Conservation (phyloP, 2,329 filamentous ascomycete species). For the Myriangium duriaei region DNA sequence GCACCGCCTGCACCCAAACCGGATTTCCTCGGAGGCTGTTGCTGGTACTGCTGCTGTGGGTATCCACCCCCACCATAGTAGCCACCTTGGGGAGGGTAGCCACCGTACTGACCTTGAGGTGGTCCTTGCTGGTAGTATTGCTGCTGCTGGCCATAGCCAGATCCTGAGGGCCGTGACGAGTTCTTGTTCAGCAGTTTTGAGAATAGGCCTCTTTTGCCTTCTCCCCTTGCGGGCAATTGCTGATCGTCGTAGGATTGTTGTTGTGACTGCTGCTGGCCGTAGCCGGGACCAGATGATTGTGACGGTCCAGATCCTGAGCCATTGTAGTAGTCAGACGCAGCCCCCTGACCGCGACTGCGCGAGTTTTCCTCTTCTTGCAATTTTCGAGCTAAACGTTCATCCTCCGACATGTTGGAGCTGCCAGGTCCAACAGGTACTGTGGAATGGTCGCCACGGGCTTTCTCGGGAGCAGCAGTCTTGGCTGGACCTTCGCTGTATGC, state of each 20-base stretch:
- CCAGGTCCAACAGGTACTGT: background rate
- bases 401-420: slow-evolving; percentile 41
- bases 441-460: slow-evolving; percentile 1
- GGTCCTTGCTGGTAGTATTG: slow-evolving; percentile 19
- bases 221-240: slow-evolving; percentile 23
- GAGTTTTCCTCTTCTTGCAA: slow-evolving; percentile 77
- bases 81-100: slow-evolving; percentile 21
- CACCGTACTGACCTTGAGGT: slow-evolving; percentile 14
- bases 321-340: slow-evolving; percentile 37
- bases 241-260: slow-evolving; percentile 20
- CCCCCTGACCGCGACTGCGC: slow-evolving; percentile 30
- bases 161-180: slow-evolving; percentile 13
- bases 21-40: slow-evolving; percentile 31
- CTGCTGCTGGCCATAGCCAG: slow-evolving; percentile 14
- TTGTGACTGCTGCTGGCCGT: slow-evolving; percentile 24
- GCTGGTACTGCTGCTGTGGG: slow-evolving; percentile 26
- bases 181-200: slow-evolving; percentile 42
- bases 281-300: slow-evolving; percentile 18
- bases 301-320: slow-evolving; percentile 11
- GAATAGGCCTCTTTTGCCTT: slow-evolving; percentile 34
- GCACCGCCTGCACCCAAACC: slow-evolving; percentile 59
- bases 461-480: slow-evolving; percentile 25
- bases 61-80: slow-evolving; percentile 30
- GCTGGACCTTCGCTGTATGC: slow-evolving; percentile 41
- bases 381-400: slow-evolving; percentile 61